These are phyloP conservation scores for Colletotrichum australisinense DNA, from an alignment of 2,329 filamentous ascomycete genomes.

Conservation along the genomic window DNA sequence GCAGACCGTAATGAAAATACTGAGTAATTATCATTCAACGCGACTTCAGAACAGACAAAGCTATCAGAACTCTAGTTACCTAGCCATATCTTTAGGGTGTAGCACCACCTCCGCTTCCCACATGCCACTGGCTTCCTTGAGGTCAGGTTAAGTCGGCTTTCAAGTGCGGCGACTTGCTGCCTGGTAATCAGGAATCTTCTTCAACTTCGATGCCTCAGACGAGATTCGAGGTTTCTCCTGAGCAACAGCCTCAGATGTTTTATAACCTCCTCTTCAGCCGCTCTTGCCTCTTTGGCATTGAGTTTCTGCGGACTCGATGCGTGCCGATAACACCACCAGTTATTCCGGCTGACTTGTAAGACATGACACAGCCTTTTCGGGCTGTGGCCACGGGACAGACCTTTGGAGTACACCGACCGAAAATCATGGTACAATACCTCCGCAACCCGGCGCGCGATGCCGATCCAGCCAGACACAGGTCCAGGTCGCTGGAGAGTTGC, in stretches of 20 bases:
- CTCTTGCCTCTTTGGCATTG: not conserved
- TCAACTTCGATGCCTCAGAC: not conserved
- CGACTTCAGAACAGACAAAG: too few relatives aligned
- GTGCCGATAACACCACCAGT: not conserved
- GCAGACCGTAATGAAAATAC: too few relatives aligned
- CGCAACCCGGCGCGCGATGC: not conserved
- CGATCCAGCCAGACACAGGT: not conserved
- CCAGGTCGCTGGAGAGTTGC: not conserved
- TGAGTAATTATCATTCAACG: too few relatives aligned
- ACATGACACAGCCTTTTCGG: not conserved
- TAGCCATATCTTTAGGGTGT: not conserved
- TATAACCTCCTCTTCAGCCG: not conserved
- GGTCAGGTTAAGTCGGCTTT: not conserved
- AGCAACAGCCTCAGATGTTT: not conserved
- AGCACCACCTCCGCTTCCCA: not conserved
- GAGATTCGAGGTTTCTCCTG: not conserved
- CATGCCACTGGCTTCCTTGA: not conserved
- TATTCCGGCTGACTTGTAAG: not conserved
- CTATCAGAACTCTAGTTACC: not conserved
- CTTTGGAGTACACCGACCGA: not conserved
- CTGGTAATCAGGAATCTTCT: not conserved
- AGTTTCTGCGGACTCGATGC: not conserved
- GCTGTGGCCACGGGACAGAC: not conserved
- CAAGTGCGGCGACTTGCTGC: not conserved
- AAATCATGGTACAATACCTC: constrained; percentile 1